These are phyloP conservation scores for Cucurbita moschata DNA, from an alignment of 306 rosid species.

Conservation along the genomic window DNA sequence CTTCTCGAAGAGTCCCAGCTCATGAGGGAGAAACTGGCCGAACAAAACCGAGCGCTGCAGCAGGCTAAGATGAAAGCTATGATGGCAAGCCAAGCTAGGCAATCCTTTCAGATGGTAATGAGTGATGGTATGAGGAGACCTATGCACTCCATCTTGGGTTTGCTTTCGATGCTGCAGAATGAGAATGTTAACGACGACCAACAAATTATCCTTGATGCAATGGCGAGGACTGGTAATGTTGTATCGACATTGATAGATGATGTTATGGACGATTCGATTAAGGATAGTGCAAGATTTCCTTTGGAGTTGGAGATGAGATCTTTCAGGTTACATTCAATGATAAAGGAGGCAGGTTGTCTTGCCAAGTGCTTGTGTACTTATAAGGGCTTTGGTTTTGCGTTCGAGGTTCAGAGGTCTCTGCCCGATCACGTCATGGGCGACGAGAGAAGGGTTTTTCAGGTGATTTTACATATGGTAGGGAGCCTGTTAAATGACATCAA, in stretches of 20 bases:
- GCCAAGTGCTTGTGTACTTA: constrained; percentile 78
- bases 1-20: constrained; percentile 97
- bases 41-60: constrained; percentile 90
- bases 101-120: constrained; percentile 87
- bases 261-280: constrained; percentile 72
- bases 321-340: constrained; percentile 62
- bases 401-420: constrained; percentile 71
- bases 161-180: constrained; percentile 76
- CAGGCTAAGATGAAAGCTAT: constrained; percentile 71
- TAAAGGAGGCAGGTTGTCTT: constrained; percentile 92
- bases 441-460: constrained; percentile 94
- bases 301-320: constrained; percentile 70
- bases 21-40: constrained; percentile 92
- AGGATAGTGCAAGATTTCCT: constrained; percentile 66
- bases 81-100: constrained; percentile 98
- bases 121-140: constrained; percentile 99
- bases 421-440: constrained; percentile 86
- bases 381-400: constrained; percentile 48
- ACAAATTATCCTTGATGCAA: constrained; percentile 61
- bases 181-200: constrained; percentile 63
- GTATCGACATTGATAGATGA: constrained; percentile 77
- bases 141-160: constrained; percentile 88
- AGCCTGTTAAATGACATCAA: constrained; percentile 53
- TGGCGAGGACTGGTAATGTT: constrained; percentile 81
- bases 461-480: constrained; percentile 94